phyloP scores from a whole-genome alignment of 805 yeast species.

The Kluyveromyces starmeri region DNA sequence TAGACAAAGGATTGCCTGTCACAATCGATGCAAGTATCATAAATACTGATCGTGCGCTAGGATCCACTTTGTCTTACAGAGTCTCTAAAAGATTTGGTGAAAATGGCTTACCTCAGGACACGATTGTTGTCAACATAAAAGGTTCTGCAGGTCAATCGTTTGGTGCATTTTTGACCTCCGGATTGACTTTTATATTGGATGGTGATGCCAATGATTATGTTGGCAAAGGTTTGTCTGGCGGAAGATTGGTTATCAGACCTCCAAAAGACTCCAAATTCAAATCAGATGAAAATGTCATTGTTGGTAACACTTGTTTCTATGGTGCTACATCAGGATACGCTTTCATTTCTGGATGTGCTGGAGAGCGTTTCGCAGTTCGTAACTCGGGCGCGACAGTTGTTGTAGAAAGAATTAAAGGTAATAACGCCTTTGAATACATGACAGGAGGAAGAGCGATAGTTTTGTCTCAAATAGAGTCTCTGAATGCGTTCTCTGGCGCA shows the following conservation, averaged over 20 bases:
- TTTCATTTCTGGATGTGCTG: constrained; percentile 93
- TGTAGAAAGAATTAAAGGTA: constrained; percentile 89
- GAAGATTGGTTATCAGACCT: constrained; percentile 86
- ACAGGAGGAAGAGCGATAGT: constrained; percentile 98
- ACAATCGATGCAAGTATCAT: constrained; percentile 87
- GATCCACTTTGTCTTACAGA: constrained; percentile 89
- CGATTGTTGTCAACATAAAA: constrained; percentile 81
- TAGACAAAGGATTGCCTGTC: constrained; percentile 93
- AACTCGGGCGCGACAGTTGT: constrained; percentile 98
- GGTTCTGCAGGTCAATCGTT: constrained; percentile 98
- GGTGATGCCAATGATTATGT: constrained; percentile 98
- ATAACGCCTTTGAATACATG: constrained; percentile 99
- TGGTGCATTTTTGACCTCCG: constrained; percentile 95
- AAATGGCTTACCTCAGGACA: constrained; percentile 87
- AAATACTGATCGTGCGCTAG: constrained; percentile 94
- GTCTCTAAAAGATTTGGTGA: constrained; percentile 92
- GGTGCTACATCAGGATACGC: constrained; percentile 97
- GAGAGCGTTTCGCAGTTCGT: constrained; percentile 97
- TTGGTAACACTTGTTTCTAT: constrained; percentile 95
- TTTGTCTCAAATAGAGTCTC: constrained; percentile 83
- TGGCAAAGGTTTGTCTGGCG: constrained; percentile 96
- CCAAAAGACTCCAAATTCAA: constrained; percentile 76
- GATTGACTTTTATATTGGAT: constrained; percentile 88
- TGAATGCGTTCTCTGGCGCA: constrained; percentile 89
- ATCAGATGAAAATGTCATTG: constrained; percentile 92